Percentiles rank a stretch among this genome's conserved stretches.
Conservation (phyloP, 1,139 yeast species). For the Candida neerlandica region DNA sequence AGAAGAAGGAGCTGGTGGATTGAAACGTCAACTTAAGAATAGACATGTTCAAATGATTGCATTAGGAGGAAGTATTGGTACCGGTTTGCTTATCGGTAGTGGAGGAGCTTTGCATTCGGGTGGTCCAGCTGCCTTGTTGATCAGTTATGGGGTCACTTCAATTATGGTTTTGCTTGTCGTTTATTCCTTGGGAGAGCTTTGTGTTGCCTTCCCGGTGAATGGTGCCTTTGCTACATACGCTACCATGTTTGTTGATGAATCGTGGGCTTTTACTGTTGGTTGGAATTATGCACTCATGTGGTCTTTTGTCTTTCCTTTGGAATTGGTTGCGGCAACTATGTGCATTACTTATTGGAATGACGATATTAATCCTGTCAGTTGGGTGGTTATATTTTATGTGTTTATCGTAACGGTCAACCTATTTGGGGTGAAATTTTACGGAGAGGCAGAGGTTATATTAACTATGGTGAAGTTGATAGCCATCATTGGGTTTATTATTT, state of each 20-base stretch:
- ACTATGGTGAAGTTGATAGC: slow-evolving; percentile 63
- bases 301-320: slow-evolving; percentile 75
- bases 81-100: slow-evolving; percentile 74
- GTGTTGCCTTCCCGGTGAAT: slow-evolving; percentile 74
- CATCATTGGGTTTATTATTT: slow-evolving; percentile 63
- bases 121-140: slow-evolving; percentile 78
- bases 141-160: slow-evolving; percentile 70
- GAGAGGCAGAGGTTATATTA: slow-evolving; percentile 70
- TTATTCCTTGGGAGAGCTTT: slow-evolving; percentile 85
- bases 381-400: slow-evolving; percentile 65
- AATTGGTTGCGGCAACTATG: slow-evolving; percentile 75
- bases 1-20: slow-evolving; percentile 37
- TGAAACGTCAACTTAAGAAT: slow-evolving; percentile 42
- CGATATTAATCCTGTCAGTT: slow-evolving; percentile 61
- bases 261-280: slow-evolving; percentile 79
- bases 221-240: slow-evolving; percentile 81
- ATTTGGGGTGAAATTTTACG: slow-evolving; percentile 73
- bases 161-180: slow-evolving; percentile 73
- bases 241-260: slow-evolving; percentile 67
- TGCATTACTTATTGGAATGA: slow-evolving; percentile 67
- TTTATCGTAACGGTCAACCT: slow-evolving; percentile 58
- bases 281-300: slow-evolving; percentile 84
- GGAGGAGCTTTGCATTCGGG: slow-evolving; percentile 69
- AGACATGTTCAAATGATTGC: slow-evolving; percentile 67
- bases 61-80: slow-evolving; percentile 66